Conservation (phyloP, 352 stramenopile species). For the Globisporangium echinulatum region DNA sequence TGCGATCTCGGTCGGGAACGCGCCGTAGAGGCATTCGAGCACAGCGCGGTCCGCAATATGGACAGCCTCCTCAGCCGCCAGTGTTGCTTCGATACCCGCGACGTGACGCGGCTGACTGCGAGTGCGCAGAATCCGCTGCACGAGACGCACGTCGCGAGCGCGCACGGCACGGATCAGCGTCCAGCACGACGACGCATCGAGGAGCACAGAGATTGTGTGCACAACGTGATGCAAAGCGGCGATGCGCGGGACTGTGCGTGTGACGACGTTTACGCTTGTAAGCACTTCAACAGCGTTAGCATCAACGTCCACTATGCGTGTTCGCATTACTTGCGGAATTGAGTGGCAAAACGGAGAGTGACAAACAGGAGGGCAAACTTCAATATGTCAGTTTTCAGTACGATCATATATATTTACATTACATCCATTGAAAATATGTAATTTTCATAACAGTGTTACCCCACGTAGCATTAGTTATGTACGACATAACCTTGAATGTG, state of each 20-base stretch:
- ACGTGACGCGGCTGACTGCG: not conserved
- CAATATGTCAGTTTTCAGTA: too few relatives aligned
- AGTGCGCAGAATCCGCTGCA: not conserved
- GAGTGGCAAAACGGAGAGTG: too few relatives aligned
- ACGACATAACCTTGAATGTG: too few relatives aligned
- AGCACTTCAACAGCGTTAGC: slow-evolving; percentile 1
- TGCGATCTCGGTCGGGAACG: slow-evolving; percentile 5
- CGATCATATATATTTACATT: too few relatives aligned
- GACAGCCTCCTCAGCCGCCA: slow-evolving; percentile 8
- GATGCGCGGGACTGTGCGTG: slow-evolving; percentile 13
- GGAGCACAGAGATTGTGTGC: slow-evolving; percentile 15
- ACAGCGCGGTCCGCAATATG: not conserved
- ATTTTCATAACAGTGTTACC: too few relatives aligned
- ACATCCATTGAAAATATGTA: too few relatives aligned
- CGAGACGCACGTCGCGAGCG: slow-evolving; percentile 8
- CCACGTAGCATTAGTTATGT: too few relatives aligned
- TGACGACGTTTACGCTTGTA: slow-evolving; percentile 10
- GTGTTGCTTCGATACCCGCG: slow-evolving; percentile 1
- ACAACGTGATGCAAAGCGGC: slow-evolving; percentile 25
- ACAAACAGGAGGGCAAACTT: too few relatives aligned
- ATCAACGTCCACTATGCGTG: too few relatives aligned
- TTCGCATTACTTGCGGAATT: too few relatives aligned
- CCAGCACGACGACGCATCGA: slow-evolving; percentile 23
- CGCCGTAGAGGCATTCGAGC: slow-evolving; percentile 4
- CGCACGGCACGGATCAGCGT: slow-evolving; percentile 3